These are phyloP conservation scores for Arthrobotrys iridis DNA, from an alignment of 2,329 filamentous ascomycete species.

Conservation along the genomic window DNA sequence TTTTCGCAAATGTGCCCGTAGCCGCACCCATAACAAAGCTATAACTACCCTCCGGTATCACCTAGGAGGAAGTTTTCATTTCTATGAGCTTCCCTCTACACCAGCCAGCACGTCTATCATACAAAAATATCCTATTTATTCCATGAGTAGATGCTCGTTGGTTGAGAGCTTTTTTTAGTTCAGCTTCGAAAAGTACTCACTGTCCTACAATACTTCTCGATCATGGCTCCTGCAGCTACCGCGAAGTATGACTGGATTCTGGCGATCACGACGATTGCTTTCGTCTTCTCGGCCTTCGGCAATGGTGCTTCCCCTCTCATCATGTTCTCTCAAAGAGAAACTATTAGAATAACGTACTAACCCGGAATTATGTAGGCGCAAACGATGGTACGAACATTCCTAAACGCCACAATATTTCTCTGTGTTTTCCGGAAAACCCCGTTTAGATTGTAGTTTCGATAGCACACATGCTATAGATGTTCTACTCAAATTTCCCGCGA, in stretches of 20 bases:
- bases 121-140: neutral
- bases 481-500: too few species aligned
- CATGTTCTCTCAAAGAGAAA: neutral
- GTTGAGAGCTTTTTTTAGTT: neutral
- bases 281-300: conserved; percentile 41
- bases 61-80: neutral
- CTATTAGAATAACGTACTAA: neutral
- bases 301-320: conserved; percentile 24
- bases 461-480: neutral
- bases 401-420: neutral
- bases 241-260: conserved; percentile 44
- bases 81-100: neutral
- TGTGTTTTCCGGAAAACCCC: too few species aligned
- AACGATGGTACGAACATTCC: conserved; percentile 26
- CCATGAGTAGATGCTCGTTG: neutral
- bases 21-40: neutral
- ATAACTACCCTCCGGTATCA: conserved; percentile 1
- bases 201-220: neutral
- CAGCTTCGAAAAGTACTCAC: neutral
- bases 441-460: too few species aligned
- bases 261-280: conserved; percentile 50
- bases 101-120: neutral
- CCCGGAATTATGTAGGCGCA: neutral
- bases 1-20: conserved; percentile 2
- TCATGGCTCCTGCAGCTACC: conserved; percentile 21